These are phyloP conservation scores for Podospora pseudoanserina DNA, from an alignment of 495 filamentous ascomycete species.

Conservation along the genomic window DNA sequence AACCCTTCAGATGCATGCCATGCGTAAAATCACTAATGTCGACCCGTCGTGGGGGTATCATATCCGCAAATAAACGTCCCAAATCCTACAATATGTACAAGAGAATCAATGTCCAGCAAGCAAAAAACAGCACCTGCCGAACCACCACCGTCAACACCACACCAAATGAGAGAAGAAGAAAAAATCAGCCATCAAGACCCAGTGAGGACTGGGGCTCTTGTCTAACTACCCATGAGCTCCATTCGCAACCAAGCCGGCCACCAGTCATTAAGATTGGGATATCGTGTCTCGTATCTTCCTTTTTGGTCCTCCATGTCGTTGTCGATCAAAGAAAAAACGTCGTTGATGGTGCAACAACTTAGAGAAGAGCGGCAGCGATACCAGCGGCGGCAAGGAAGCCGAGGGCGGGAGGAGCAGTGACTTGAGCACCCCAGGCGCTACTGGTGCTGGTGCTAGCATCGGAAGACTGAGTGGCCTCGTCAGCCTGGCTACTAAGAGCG, in stretches of 20 bases:
- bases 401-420: constrained; percentile 31
- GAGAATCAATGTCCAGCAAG: constrained; percentile 21
- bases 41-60: constrained; percentile 29
- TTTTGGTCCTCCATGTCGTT: constrained; percentile 1
- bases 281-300: constrained; percentile 18
- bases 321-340: constrained; percentile 20
- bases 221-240: not conserved
- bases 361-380: constrained; percentile 33
- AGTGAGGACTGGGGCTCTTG: not conserved
- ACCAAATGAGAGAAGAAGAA: constrained; percentile 11
- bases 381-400: constrained; percentile 38
- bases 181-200: constrained; percentile 17
- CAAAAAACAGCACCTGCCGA: not conserved
- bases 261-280: constrained; percentile 29
- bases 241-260: constrained; percentile 19
- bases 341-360: constrained; percentile 10
- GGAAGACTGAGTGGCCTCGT: not conserved
- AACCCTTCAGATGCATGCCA: constrained; percentile 1
- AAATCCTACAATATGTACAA: constrained; percentile 30
- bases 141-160: constrained; percentile 26
- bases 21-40: constrained; percentile 7
- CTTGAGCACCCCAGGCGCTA: constrained; percentile 25
- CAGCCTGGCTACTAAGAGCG: constrained; percentile 16
- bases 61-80: constrained; percentile 17
- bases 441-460: constrained; percentile 18